Evolutionary conservation across 1,284 basidiomycete genomes (phyloP), one percentile per base, ranked within the genome.

Genomic region (Athelia psychrophila): DNA sequence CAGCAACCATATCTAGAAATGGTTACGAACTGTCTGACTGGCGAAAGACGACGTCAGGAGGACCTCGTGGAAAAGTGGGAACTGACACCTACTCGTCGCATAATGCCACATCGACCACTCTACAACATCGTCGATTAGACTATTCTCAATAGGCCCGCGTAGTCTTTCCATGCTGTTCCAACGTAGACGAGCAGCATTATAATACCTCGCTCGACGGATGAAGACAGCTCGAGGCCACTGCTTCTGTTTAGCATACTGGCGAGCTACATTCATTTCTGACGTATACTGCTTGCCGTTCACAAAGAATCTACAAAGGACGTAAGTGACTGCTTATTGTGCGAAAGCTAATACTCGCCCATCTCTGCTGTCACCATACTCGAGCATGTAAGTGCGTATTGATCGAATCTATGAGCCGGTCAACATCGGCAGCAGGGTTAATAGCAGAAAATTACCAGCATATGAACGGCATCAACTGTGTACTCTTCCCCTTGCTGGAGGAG

Each of bases 41-140:
- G 13, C n/a, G 20, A 52, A 38, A 44, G 15, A 25, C 2, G 13
- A 45, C 25, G 38, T 42, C 38, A 42, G 38, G 59, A 44, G 65
- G n/a, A 68, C 61, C 20, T 46, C 44, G 24, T 16, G 9, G 6
- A 16, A n/a, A 10, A n/a, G 6, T n/a, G 9, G 10, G 2, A 16
- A 23, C 38, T 8, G 19, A n/a, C 1, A 58, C 70, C 53, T 58
- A 78, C 76, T 72, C 49, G 78, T 73, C 6, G 90, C 81, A 68
- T 93, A 95, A 52, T 90, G 81, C 78, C 91, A 94, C 64, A 95
- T 77, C 4, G 86, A 88, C 79, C 94, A 93, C 59, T 93, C 86
- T 9, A 89, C 79, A 25, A 96, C 71, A 62, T 93, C 90, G 61
- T 84, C 82, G 56, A 96, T 88, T 15, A 96, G 76, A 35, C 72